These are phyloP conservation scores for Aspergillus cavernicola DNA, from an alignment of 495 filamentous ascomycete genomes.

Conservation along the genomic window DNA sequence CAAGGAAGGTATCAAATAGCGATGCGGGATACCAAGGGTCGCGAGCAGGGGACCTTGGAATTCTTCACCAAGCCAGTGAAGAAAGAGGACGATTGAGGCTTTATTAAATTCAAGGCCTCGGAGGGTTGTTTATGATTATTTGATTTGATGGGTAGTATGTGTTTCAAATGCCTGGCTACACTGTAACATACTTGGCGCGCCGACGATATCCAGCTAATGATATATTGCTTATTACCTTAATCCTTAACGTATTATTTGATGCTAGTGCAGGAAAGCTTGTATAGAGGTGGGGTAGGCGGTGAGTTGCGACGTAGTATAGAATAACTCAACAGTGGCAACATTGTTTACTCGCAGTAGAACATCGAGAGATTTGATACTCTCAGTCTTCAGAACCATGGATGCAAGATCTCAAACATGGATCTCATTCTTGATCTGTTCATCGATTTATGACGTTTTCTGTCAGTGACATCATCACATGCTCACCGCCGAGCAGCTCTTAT, in stretches of 20 bases:
- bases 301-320: no score
- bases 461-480: slow-evolving; percentile 35
- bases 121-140: slow-evolving; percentile 3
- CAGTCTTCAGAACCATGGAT: no score
- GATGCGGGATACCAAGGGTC: slow-evolving; percentile 50
- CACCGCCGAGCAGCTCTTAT: slow-evolving; percentile 21
- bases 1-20: slow-evolving; percentile 75
- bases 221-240: background rate
- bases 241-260: no score
- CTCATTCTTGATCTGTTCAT: background rate
- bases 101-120: background rate
- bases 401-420: background rate
- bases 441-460: background rate
- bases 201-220: background rate
- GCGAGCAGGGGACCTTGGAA: slow-evolving; percentile 39
- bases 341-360: no score
- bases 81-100: slow-evolving; percentile 21
- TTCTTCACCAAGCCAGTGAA: slow-evolving; percentile 39
- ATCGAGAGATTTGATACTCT: no score
- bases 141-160: background rate
- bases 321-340: no score
- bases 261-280: no score
- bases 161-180: background rate
- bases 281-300: no score
- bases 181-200: background rate